Evolutionary conservation across 805 yeast genomes (phyloP).

Genomic region (Wickerhamomyces rabaulensis): DNA sequence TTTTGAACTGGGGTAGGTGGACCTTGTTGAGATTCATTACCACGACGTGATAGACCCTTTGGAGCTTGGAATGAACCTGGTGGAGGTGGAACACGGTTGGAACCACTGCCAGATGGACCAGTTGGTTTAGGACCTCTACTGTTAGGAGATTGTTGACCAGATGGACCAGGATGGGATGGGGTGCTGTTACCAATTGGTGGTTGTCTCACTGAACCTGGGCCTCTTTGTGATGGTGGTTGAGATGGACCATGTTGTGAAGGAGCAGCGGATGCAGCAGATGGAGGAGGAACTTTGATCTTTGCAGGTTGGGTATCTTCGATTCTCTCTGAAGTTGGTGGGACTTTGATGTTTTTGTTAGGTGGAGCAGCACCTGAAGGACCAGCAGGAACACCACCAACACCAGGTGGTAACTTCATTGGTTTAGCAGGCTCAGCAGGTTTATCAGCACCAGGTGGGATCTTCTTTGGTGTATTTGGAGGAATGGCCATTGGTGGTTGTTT

Average conservation of each 20-base stretch:
- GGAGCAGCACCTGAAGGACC: not conserved
- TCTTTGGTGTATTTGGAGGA: not conserved
- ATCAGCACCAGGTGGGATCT: not conserved
- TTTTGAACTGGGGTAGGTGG: not conserved
- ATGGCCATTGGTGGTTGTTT: not conserved
- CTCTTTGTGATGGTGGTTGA: not conserved
- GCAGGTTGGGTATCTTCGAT: not conserved
- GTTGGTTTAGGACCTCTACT: not conserved
- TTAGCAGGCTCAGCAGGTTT: not conserved
- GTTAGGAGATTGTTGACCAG: not conserved
- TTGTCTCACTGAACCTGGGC: not conserved
- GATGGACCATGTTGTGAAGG: not conserved
- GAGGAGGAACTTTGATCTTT: not conserved
- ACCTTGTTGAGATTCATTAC: not conserved
- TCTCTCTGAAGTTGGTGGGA: not conserved
- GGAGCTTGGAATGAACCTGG: conserved; percentile 1
- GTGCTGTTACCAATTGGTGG: not conserved
- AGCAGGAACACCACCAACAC: not conserved
- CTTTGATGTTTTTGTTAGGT: not conserved
- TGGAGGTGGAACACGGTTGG: not conserved
- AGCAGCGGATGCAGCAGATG: not conserved
- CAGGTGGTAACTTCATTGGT: conserved; percentile 4
- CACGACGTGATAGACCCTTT: not conserved
- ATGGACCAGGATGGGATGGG: not conserved
- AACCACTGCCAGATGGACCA: not conserved